phyloP scores from a whole-genome alignment of 2,329 filamentous ascomycete species.

The Balansia obtecta region DNA sequence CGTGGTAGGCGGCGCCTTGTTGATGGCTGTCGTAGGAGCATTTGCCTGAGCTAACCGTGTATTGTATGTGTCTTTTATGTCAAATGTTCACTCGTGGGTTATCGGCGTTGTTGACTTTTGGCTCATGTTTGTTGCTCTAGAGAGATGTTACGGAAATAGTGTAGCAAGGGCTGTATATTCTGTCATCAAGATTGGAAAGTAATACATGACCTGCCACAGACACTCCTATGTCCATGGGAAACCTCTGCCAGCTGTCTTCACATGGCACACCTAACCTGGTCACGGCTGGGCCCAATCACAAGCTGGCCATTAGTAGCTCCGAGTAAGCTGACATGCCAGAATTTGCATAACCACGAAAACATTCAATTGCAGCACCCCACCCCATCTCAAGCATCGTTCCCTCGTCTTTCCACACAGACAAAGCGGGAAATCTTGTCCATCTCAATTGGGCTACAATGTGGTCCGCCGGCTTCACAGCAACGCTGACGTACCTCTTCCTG shows the following conservation, averaged over 20 bases:
- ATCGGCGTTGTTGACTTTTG: neutral
- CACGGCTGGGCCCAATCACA: constrained; percentile 1
- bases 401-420: neutral
- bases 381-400: no score
- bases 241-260: no score
- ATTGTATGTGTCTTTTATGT: no score
- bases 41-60: constrained; percentile 40
- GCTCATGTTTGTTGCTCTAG: neutral
- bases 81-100: no score
- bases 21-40: constrained; percentile 62
- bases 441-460: neutral
- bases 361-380: neutral
- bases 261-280: no score
- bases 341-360: neutral
- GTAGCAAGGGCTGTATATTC: no score
- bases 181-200: no score
- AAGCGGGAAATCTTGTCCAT: neutral
- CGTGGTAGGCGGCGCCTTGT: constrained; percentile 49
- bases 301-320: constrained; percentile 1
- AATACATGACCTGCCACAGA: no score
- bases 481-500: constrained; percentile 8
- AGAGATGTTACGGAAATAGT: no score
- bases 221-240: no score
- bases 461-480: constrained; percentile 1
- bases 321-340: neutral